A percentile compares a stretch with the other conserved stretches of the same genome.
phyloP scores from a whole-genome alignment of 208 protist genomes.

The Trypanosoma boissoni region DNA sequence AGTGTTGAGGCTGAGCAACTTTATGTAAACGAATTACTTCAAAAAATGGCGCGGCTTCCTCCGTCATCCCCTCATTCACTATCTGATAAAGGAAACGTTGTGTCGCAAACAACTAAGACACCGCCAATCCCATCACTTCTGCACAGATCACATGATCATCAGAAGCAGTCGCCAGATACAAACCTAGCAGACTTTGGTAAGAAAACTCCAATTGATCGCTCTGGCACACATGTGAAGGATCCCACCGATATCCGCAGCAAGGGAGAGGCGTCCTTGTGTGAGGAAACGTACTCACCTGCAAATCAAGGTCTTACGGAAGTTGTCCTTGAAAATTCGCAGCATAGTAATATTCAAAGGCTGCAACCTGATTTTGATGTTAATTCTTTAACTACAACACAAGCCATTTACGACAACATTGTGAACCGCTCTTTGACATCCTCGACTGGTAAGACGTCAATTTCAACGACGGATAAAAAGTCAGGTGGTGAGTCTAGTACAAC shows the following conservation, averaged over 20 bases:
- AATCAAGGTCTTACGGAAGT: slow-evolving; percentile 13
- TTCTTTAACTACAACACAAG: slow-evolving; percentile 8
- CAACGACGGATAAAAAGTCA: background rate
- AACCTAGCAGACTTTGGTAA: slow-evolving; percentile 9
- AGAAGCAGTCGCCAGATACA: slow-evolving; percentile 10
- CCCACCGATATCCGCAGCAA: background rate
- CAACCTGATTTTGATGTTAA: slow-evolving; percentile 8
- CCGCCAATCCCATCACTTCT: background rate
- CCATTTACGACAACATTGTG: slow-evolving; percentile 9
- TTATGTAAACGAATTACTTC: slow-evolving; percentile 17
- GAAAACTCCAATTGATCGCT: slow-evolving; percentile 1
- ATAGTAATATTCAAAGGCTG: background rate
- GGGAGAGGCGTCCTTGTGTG: background rate
- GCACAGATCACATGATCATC: slow-evolving; percentile 1
- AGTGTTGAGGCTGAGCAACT: slow-evolving; percentile 15
- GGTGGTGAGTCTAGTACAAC: too few species aligned
- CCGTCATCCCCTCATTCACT: background rate
- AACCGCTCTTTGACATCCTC: too few species aligned
- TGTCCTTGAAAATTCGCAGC: background rate
- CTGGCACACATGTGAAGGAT: slow-evolving; percentile 7
- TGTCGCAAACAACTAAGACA: background rate
- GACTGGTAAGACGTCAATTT: too few species aligned
- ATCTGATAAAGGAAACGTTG: background rate
- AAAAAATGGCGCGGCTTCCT: slow-evolving; percentile 2
- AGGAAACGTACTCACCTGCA: slow-evolving; percentile 8